Base-by-base conservation (phyloP, 2,329 filamentous ascomycete species). In the Scytalidium lignicola region DNA sequence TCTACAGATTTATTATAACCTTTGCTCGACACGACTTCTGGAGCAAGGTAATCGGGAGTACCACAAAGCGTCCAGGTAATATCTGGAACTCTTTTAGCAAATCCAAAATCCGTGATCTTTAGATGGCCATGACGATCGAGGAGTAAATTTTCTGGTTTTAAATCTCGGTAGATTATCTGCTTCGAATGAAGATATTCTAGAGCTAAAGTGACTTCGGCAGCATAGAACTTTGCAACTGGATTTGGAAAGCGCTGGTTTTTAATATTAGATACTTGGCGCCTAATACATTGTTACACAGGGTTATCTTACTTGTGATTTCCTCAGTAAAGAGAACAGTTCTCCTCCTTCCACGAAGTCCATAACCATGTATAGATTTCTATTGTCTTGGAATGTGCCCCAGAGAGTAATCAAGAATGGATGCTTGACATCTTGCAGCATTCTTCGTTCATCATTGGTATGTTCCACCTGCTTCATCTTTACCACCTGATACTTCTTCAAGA, bases 401-500 rank as follows among this genome's bases (percentile, higher is more conserved):
- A 99, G 76, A 1, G 93, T 99, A 66, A 99, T 93, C 55, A 99
- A 76, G 72, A 99, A 99, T 12, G 93, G 91, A 70, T 99, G 92
- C 70, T 96, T 95, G 67, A 97, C 93, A 67, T 95, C 88, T 67
- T 90, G 88, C 62, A 99, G 74, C 93, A 99, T 99, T 62, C 82
- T 83, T 58, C 93, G 81, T 74, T 99, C 93, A 70, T 99, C 93
- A 65, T 99, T 99, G 58, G 93, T 99, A 73, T 99, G 93, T 71
- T 99, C 93, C 52, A 99, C 90, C 71, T 99, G 93, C 80, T 99
- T 99, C 93, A 99, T 97, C 76, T 96, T 96, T 69, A 99, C 90
- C 48, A 99, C 92, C 72, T 99, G 93, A 44, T 85, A 85, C 79
- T 99, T 99, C 70, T 99, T 99, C 70, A 99, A 74, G 57, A 99